Conservation (phyloP, 2,329 filamentous ascomycete genomes). For the Aschersonia sp. region DNA sequence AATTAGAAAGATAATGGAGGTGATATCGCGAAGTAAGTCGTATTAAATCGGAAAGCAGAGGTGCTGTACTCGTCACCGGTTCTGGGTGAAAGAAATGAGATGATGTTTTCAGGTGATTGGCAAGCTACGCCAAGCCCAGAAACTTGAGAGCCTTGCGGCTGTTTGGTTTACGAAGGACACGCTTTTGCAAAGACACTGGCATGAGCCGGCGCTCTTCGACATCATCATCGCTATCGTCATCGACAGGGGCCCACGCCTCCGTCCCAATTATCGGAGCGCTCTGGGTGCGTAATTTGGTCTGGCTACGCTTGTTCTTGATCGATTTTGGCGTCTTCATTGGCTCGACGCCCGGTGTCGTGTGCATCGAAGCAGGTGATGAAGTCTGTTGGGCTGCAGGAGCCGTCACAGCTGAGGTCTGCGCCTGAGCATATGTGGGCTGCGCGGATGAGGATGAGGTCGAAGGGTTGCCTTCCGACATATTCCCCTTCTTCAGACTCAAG, state of each 20-base stretch:
- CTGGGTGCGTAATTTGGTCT: slow-evolving; percentile 12
- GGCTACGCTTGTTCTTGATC: slow-evolving; percentile 13
- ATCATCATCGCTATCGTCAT: slow-evolving; percentile 27
- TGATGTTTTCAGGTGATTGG: not conserved
- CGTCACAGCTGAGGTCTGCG: not conserved
- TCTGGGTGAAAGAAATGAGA: not conserved
- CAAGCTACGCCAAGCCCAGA: slow-evolving; percentile 28
- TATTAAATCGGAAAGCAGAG: too few species aligned
- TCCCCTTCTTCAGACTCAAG: slow-evolving; percentile 9
- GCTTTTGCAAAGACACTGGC: slow-evolving; percentile 29
- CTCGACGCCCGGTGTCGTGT: slow-evolving; percentile 5
- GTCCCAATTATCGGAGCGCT: slow-evolving; percentile 9
- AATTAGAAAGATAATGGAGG: too few species aligned
- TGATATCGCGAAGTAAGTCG: too few species aligned
- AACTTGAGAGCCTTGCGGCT: slow-evolving; percentile 39
- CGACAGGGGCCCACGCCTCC: slow-evolving; percentile 19
- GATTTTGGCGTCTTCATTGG: slow-evolving; percentile 15
- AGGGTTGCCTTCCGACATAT: slow-evolving; percentile 10
- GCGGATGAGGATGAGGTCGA: slow-evolving; percentile 10
- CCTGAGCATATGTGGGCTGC: slow-evolving; percentile 8
- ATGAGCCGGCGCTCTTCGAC: slow-evolving; percentile 36
- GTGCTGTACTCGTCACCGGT: not conserved
- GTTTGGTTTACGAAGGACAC: slow-evolving; percentile 21
- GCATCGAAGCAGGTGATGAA: slow-evolving; percentile 3
- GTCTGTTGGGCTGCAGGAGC: not conserved